Conservation (phyloP, 441 rosid genomes). For the Viola pubescens region DNA sequence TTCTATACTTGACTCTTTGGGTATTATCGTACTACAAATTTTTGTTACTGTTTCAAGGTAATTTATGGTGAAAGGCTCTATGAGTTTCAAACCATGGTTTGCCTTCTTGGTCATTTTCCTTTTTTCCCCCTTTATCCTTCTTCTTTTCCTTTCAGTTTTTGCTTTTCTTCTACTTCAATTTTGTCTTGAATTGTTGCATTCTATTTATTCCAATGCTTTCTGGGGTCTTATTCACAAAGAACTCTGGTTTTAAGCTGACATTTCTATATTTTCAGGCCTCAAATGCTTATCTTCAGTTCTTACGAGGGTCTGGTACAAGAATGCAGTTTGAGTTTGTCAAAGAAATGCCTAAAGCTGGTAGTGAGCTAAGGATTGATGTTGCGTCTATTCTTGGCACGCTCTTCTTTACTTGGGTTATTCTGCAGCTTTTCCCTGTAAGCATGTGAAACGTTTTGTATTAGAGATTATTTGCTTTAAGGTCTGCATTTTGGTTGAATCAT, state of each 20-base stretch:
- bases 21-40: too few relatives aligned
- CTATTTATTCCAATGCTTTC: neutral
- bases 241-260: neutral
- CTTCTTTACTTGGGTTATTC: slow-evolving; percentile 86
- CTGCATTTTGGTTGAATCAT: slow-evolving; percentile 3
- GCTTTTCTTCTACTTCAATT: too few relatives aligned
- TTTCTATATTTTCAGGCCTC: slow-evolving; percentile 45
- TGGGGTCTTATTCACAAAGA: neutral
- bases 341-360: slow-evolving; percentile 66
- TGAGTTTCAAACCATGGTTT: too few relatives aligned
- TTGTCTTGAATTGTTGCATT: neutral
- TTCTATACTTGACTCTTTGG: too few relatives aligned
- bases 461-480: neutral
- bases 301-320: slow-evolving; percentile 52
- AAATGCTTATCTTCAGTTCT: slow-evolving; percentile 62
- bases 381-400: slow-evolving; percentile 71
- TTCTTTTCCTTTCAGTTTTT: too few relatives aligned
- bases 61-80: too few relatives aligned
- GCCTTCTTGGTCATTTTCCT: too few relatives aligned
- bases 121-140: too few relatives aligned
- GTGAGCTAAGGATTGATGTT: slow-evolving; percentile 34
- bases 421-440: slow-evolving; percentile 93
- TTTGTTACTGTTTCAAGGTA: too few relatives aligned
- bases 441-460: slow-evolving; percentile 14
- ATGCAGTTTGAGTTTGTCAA: slow-evolving; percentile 73